Base-by-base conservation (phyloP, 2,329 filamentous ascomycete species). In the Diaporthe humulicola region DNA sequence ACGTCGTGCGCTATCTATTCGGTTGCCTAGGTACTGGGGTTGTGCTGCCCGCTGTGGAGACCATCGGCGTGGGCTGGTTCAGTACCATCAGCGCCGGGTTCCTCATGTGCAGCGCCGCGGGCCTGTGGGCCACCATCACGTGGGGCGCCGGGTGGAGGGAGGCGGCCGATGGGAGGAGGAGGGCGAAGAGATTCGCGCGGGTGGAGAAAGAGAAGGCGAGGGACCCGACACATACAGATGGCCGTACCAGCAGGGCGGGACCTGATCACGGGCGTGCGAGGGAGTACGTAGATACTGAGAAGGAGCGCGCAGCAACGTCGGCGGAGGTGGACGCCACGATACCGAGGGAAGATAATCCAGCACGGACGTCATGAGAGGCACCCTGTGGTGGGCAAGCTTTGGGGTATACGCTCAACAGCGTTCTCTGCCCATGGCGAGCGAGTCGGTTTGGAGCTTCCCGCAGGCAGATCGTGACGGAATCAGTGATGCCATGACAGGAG, bases 21-120 rank as follows among this genome's bases (percentile, higher is more conserved):
- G 94, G 92, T 0, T 94, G 93, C 15, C 83, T 90, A 6, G 93
- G 91, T 0, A 93, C 91, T 3, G 94, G 93, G 0, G 90, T 91
- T 2, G 94, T 94, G 72, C 85, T 97, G 73, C 95, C 95, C 0
- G 93, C 92, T 1, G 88, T 95, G n/a, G 86, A 95, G 75, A 85
- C 83, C 40, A 93, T 97, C 72, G 94, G 95, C 4, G 92, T 96
- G 0, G 95, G 94, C 0, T 96, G 94, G 93, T 96, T 95, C 81
- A 92, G 89, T 60, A 95, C 94, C 1, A 92, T 95, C 74, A 90
- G 88, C 66, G 89, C 91, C 0, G 73, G 83, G 0, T 93, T 93
- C 75, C 79, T 93, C 66, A 80, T 90, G 1, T 77, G 83, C 4
- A 83, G 85, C 22, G 85, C 90, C 0, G 78, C 80, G 0, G 84